A percentile compares a stretch with the other conserved stretches of the same genome.
phyloP scores from a whole-genome alignment of 805 yeast genomes.

The Zygosaccharomyces gambellarensis region DNA sequence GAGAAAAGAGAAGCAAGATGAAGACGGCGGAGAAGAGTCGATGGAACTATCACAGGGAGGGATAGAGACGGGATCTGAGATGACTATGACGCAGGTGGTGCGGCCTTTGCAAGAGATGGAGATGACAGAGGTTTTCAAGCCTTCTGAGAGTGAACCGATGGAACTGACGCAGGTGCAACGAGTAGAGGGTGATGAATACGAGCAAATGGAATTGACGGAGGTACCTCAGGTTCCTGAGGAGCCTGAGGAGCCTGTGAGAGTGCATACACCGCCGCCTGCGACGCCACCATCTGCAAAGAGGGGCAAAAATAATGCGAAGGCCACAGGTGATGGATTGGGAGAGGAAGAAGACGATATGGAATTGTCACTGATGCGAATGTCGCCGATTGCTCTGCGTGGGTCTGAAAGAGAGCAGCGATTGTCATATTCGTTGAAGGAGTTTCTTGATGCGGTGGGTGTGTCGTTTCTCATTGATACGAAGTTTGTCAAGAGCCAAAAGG shows the following conservation, averaged over 20 bases:
- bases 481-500: slow-evolving; percentile 9
- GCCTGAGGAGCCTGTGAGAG: slow-evolving; percentile 1
- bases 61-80: slow-evolving; percentile 16
- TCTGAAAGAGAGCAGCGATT: slow-evolving; percentile 1
- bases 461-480: slow-evolving; percentile 18
- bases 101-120: slow-evolving; percentile 12
- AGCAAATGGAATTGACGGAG: not conserved
- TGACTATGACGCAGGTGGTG: slow-evolving; percentile 24
- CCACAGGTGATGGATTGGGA: not conserved
- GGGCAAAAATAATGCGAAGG: not conserved
- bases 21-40: not conserved
- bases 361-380: slow-evolving; percentile 23
- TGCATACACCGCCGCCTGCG: not conserved
- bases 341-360: slow-evolving; percentile 17
- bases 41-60: slow-evolving; percentile 3
- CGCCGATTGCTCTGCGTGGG: slow-evolving; percentile 22
- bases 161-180: slow-evolving; percentile 17
- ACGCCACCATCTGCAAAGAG: slow-evolving; percentile 5
- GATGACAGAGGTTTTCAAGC: slow-evolving; percentile 5
- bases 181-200: not conserved
- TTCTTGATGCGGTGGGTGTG: slow-evolving; percentile 20
- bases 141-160: slow-evolving; percentile 11
- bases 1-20: slow-evolving; percentile 12
- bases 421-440: slow-evolving; percentile 15
- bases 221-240: slow-evolving; percentile 1